Evolutionary conservation across 192 early-diverging fungal genomes (phyloP).

Genomic region (Linnemannia hyalina): DNA sequence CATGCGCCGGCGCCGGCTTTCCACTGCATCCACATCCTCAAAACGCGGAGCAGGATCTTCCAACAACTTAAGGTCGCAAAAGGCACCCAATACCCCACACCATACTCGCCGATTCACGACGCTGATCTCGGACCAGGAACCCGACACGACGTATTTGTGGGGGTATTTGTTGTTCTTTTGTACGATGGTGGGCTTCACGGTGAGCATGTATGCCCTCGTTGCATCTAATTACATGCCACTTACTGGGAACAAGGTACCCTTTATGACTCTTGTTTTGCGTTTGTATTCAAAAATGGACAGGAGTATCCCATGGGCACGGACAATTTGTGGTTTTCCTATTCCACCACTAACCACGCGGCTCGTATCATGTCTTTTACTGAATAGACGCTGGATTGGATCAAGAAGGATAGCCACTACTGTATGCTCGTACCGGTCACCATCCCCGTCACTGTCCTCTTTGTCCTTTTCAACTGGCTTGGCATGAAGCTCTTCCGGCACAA

Average conservation of each 20-base stretch:
- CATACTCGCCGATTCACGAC: conserved; percentile 67
- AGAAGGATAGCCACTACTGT: conserved; percentile 86
- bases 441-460: conserved; percentile 79
- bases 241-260: conserved; percentile 69
- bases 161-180: conserved; percentile 72
- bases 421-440: conserved; percentile 85
- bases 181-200: conserved; percentile 72
- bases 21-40: conserved; percentile 29
- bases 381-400: conserved; percentile 77
- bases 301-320: not conserved
- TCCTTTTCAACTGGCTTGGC: conserved; percentile 95
- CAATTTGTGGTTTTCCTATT: not conserved
- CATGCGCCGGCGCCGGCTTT: conserved; percentile 34
- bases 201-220: conserved; percentile 74
- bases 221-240: conserved; percentile 78
- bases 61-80: not conserved
- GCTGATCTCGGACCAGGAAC: conserved; percentile 67
- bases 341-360: not conserved
- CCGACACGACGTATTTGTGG: conserved; percentile 78
- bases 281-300: not conserved
- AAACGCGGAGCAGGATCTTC: conserved; percentile 25
- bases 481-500: conserved; percentile 96
- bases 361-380: not conserved
- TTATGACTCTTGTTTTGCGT: not conserved
- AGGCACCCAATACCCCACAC: conserved; percentile 48